A percentile compares a stretch with the other conserved stretches of the same genome.
These are phyloP conservation scores for Dactylellina haptotyla DNA, from an alignment of 2,329 filamentous ascomycete species.

Conservation along the genomic window DNA sequence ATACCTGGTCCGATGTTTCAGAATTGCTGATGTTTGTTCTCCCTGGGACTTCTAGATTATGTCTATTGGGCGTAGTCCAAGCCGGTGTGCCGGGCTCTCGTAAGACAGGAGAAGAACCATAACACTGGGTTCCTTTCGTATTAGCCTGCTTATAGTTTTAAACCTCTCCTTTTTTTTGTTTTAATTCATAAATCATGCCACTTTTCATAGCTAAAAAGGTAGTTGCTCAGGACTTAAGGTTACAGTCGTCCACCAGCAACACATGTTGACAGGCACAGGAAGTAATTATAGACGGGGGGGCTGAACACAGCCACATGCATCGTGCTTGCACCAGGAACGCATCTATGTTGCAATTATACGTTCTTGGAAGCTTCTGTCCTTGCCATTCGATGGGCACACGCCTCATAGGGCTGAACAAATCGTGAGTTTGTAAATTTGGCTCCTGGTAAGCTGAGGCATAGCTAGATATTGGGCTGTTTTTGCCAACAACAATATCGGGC, in stretches of 20 bases:
- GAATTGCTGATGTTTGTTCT: too few species aligned
- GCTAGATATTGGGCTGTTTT: not conserved
- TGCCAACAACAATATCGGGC: not conserved
- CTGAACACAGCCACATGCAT: slow-evolving; percentile 21
- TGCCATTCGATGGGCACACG: not conserved
- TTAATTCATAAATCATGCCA: not conserved
- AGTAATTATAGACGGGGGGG: not conserved
- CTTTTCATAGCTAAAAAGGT: not conserved
- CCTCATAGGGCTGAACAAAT: slow-evolving; percentile 6
- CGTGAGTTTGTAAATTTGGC: not conserved
- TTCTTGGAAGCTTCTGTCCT: not conserved
- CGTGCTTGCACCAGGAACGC: not conserved
- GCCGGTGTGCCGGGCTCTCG: not conserved
- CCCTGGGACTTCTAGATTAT: not conserved
- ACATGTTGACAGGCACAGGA: too few species aligned
- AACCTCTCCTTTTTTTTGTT: not conserved
- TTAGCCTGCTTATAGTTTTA: not conserved
- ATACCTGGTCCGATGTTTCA: not conserved
- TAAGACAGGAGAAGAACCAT: not conserved
- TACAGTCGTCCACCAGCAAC: too few species aligned
- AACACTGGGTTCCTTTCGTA: not conserved
- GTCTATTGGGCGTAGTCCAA: too few species aligned
- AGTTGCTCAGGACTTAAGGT: too few species aligned
- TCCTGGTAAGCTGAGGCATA: not conserved
- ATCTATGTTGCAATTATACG: not conserved